Evolutionary conservation across 176 grass and related monocot species (phyloP).

Genomic region (Elymus sibiricus): DNA sequence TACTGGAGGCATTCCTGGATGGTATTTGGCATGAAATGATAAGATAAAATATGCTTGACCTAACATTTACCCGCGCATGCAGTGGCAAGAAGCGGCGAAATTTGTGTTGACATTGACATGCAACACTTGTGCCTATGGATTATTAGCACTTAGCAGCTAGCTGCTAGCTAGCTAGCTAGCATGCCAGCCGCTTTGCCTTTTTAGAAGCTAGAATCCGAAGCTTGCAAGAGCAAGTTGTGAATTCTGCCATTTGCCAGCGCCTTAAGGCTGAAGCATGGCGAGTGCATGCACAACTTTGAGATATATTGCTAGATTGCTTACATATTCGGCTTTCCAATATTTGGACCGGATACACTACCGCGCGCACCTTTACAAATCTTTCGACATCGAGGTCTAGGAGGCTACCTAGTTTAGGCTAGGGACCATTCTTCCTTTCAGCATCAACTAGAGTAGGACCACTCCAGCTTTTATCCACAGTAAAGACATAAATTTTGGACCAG

Average conservation of each 20-base stretch:
- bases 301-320: conserved; percentile 8
- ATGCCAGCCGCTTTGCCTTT: background rate
- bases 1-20: too few species aligned
- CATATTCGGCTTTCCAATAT: background rate
- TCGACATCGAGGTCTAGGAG: conserved; percentile 48
- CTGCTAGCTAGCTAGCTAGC: background rate
- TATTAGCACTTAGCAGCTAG: background rate
- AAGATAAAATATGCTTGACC: conserved; percentile 7
- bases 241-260: background rate
- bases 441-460: conserved; percentile 60
- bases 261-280: background rate
- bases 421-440: conserved; percentile 51
- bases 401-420: conserved; percentile 49
- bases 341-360: conserved; percentile 16
- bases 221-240: background rate
- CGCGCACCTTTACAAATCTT: conserved; percentile 30
- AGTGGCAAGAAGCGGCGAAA: background rate
- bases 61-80: background rate
- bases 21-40: background rate
- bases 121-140: background rate
- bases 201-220: background rate
- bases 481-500: conserved; percentile 19
- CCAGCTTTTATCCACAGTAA: conserved; percentile 31
- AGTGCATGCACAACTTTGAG: background rate
- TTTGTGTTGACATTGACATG: background rate